A percentile compares a stretch with the other conserved stretches of the same genome.
phyloP scores from a whole-genome alignment of 257 asterid species.

The Solanum arcanum region DNA sequence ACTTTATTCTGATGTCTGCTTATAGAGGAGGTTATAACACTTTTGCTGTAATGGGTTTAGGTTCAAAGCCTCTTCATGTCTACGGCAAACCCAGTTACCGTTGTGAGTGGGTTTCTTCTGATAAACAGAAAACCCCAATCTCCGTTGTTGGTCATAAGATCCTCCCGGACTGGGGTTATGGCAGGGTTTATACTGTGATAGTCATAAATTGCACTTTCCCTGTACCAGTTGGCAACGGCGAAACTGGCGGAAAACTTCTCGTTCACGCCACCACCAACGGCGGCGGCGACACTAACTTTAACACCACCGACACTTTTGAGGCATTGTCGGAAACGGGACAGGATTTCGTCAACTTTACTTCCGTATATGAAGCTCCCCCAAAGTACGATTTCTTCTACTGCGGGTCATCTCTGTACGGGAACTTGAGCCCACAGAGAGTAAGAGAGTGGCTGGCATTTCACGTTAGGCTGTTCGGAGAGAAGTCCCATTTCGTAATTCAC shows the following conservation, averaged over 20 bases:
- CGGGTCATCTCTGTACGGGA: constrained; percentile 68
- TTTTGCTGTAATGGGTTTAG: constrained; percentile 33
- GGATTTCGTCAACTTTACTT: constrained; percentile 17
- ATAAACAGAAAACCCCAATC: neutral
- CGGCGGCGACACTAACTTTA: constrained; percentile 17
- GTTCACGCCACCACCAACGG: constrained; percentile 45
- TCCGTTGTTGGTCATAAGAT: constrained; percentile 18
- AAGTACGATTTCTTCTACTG: constrained; percentile 55
- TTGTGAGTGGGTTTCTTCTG: constrained; percentile 25
- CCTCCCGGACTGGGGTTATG: constrained; percentile 74
- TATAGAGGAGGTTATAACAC: constrained; percentile 41
- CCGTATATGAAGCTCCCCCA: constrained; percentile 15
- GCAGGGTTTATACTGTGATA: constrained; percentile 70
- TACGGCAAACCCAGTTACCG: constrained; percentile 29
- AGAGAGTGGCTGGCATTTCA: constrained; percentile 81
- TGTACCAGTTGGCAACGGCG: constrained; percentile 4
- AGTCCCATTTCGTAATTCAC: constrained; percentile 71
- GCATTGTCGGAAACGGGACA: constrained; percentile 28
- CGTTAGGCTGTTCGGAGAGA: constrained; percentile 40
- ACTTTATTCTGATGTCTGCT: constrained; percentile 37
- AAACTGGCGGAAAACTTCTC: constrained; percentile 37
- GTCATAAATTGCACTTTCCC: constrained; percentile 68
- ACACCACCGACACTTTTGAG: constrained; percentile 32
- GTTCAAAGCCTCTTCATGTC: constrained; percentile 41
- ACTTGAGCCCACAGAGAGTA: constrained; percentile 57